Evolutionary conservation across 1,139 yeast genomes (phyloP).

Genomic region (Taiozyma onychis): DNA sequence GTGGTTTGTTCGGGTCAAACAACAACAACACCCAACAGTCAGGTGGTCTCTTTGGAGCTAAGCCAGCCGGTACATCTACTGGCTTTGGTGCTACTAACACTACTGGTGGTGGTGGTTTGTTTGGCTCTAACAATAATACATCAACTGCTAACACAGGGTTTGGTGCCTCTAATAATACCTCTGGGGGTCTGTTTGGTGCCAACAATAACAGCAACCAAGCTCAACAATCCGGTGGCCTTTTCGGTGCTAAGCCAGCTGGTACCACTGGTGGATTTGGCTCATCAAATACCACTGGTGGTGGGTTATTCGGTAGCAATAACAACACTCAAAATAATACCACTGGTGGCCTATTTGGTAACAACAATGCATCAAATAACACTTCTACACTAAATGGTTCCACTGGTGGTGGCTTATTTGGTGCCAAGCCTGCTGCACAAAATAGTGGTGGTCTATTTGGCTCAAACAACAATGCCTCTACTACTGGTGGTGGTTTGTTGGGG

Average conservation of each 20-base stretch:
- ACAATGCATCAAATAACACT: slow-evolving; percentile 4
- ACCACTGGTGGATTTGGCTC: slow-evolving; percentile 33
- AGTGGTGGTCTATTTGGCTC: slow-evolving; percentile 20
- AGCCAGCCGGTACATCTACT: slow-evolving; percentile 6
- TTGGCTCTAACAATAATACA: slow-evolving; percentile 15
- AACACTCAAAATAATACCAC: slow-evolving; percentile 11
- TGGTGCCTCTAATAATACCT: slow-evolving; percentile 16
- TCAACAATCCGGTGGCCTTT: slow-evolving; percentile 20
- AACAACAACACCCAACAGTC: slow-evolving; percentile 13
- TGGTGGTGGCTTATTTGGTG: slow-evolving; percentile 20
- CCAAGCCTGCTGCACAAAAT: slow-evolving; percentile 14
- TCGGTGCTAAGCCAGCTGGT: slow-evolving; percentile 19
- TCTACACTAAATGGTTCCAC: slow-evolving; percentile 17
- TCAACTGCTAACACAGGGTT: slow-evolving; percentile 23
- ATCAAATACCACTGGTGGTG: slow-evolving; percentile 25
- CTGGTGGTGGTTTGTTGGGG: slow-evolving; percentile 32
- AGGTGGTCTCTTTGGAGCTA: slow-evolving; percentile 17
- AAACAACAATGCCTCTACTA: slow-evolving; percentile 2
- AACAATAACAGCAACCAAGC: slow-evolving; percentile 14
- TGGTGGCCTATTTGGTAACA: slow-evolving; percentile 17
- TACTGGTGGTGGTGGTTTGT: slow-evolving; percentile 15
- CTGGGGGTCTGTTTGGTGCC: slow-evolving; percentile 21
- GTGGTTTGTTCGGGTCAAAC: slow-evolving; percentile 31
- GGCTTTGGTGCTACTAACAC: slow-evolving; percentile 7
- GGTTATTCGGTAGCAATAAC: slow-evolving; percentile 30